Evolutionary conservation across 2,329 filamentous ascomycete genomes (phyloP).

Genomic region (Beauveria pseudobassiana): DNA sequence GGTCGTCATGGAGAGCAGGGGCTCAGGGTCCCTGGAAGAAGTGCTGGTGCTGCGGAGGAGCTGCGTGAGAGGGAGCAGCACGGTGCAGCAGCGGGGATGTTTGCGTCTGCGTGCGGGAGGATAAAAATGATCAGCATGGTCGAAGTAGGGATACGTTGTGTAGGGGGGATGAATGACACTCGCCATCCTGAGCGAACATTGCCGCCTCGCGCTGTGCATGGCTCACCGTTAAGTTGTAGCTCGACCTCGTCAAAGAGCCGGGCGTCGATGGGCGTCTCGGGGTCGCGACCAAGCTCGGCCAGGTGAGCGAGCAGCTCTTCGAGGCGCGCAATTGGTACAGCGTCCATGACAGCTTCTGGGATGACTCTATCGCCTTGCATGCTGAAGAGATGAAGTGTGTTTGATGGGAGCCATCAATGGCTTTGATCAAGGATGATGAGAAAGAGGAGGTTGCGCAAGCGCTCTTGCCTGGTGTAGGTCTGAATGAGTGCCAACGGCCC

Average conservation of each 20-base stretch:
- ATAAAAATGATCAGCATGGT: background rate
- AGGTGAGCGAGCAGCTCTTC: conserved; percentile 49
- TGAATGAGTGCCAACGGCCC: too few relatives aligned
- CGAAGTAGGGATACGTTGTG: too few relatives aligned
- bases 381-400: background rate
- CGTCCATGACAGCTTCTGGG: conserved; percentile 30
- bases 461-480: background rate
- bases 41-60: conserved; percentile 43
- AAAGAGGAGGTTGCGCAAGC: background rate
- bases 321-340: conserved; percentile 42
- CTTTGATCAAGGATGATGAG: background rate
- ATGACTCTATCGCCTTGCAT: conserved; percentile 20
- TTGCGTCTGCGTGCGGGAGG: conserved; percentile 32
- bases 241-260: conserved; percentile 53
- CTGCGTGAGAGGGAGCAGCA: conserved; percentile 46
- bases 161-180: too few relatives aligned
- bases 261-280: conserved; percentile 33
- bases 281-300: conserved; percentile 37
- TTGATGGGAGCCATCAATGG: background rate
- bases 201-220: too few relatives aligned
- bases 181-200: too few relatives aligned
- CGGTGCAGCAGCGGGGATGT: conserved; percentile 44
- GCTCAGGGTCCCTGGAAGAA: conserved; percentile 41
- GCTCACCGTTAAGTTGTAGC: conserved; percentile 47
- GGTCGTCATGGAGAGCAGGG: conserved; percentile 45